Percentiles rank a stretch among this genome's conserved stretches.
Evolutionary conservation across 192 early-diverging fungal species (phyloP).

Genomic region (Backusella liffmaniae): DNA sequence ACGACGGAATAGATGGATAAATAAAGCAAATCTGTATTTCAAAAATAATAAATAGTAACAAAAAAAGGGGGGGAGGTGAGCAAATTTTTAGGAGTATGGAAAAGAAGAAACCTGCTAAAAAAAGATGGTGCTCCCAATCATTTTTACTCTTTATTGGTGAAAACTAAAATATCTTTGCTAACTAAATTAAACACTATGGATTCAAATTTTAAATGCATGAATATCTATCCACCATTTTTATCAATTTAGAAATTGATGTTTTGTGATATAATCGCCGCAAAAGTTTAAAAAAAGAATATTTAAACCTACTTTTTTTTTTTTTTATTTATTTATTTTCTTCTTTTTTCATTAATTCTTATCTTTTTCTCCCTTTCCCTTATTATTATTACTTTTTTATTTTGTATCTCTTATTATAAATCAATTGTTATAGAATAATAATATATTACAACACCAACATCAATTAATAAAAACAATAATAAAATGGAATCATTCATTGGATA

Average conservation of each 20-base stretch:
- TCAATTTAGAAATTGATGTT: constrained; percentile 10
- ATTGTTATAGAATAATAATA: not conserved
- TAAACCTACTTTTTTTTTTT: constrained; percentile 1
- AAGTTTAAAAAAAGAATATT: constrained; percentile 4
- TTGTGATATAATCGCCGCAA: constrained; percentile 7
- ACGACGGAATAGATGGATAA: not conserved
- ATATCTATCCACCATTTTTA: not conserved
- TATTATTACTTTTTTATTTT: not conserved
- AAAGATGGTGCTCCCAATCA: not conserved
- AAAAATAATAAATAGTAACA: not conserved
- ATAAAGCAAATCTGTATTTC: not conserved
- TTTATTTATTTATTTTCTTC: not conserved
- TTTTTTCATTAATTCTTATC: not conserved
- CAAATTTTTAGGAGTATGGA: not conserved
- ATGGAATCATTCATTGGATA: constrained; percentile 87
- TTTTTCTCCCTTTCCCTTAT: not conserved
- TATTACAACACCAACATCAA: not conserved
- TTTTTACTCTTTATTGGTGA: not conserved
- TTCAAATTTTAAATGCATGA: constrained; percentile 6
- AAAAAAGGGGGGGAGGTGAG: not conserved
- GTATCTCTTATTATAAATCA: not conserved
- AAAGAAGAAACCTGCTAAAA: constrained; percentile 1
- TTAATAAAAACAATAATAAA: not conserved
- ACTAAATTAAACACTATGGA: not conserved
- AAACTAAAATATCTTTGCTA: not conserved